Evolutionary conservation across 2,329 filamentous ascomycete species (phyloP), one percentile per base, ranked within the genome.

Genomic region (Metarhizium anisopliae): DNA sequence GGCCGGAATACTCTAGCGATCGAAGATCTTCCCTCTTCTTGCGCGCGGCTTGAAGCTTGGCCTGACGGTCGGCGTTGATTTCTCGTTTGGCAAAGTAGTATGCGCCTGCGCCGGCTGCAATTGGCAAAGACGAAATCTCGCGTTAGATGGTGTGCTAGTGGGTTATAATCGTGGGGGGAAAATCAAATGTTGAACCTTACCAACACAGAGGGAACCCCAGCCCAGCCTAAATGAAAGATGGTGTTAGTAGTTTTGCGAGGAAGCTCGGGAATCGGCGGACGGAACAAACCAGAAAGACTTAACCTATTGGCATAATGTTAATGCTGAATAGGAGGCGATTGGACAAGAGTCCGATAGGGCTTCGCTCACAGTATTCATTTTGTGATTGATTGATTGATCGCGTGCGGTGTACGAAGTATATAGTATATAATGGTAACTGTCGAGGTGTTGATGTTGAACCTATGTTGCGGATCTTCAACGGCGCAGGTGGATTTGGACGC

Each of bases 51-150:
- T 87, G 81, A 61, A 87, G 82, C 65, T 89, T 84, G 58, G 83
- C 77, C 59, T 82, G 79, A 61, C 93, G 89, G 72, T 96, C 91
- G 63, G 89, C 89, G 69, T 96, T 96, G 80, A 99, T 95, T 71
- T 86, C 86, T 68, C 84, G 82, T 80, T 99, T 99, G 61, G 94
- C 94, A 70, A 96, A 96, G 77, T 89, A 91, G 79, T 97, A 99
- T 66, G 93, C 91, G 60, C 87, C 89, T 61, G 84, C 94, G 67
- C 93, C 94, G 62, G 92, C 90, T 91, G 67, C 54, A 35, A 54
- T 25, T 25, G 55, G 50, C 35, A 51, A 50, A 29, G 13, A 38
- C 36, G 45, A 38, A n/a, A 32, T 1, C 6, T 8, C 32, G 3
- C 14, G 20, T 30, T 35, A 36, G 30, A 3, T 8, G 20, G 29